Evolutionary conservation across 352 stramenopile species (phyloP).

Genomic region (Globisporangium recalcitrans): DNA sequence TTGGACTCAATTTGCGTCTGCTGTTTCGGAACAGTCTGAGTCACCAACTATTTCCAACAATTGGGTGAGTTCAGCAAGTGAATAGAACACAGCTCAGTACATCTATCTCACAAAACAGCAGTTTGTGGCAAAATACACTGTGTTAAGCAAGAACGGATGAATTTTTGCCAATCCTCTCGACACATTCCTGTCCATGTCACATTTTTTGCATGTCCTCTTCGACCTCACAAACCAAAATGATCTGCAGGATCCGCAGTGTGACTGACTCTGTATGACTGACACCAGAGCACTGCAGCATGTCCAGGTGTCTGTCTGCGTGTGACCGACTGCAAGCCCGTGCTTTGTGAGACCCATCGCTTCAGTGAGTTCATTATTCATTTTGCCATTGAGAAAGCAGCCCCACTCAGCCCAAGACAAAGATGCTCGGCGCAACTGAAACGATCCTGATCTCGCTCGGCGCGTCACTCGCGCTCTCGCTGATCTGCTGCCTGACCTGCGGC

Average conservation of each 20-base stretch:
- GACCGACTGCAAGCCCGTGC: not conserved
- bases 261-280: not conserved
- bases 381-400: not conserved
- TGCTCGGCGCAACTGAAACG: constrained; percentile 7
- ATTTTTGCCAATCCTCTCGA: not conserved
- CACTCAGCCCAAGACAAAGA: not conserved
- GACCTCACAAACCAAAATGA: not conserved
- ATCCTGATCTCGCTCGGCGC: constrained; percentile 3
- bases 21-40: not conserved
- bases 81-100: not conserved
- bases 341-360: too few species aligned
- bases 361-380: not conserved
- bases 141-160: not conserved
- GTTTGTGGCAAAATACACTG: not conserved
- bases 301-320: not conserved
- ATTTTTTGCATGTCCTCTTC: not conserved
- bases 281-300: not conserved
- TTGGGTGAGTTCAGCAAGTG: not conserved
- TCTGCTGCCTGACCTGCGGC: constrained; percentile 1
- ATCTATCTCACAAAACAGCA: not conserved
- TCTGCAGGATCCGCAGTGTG: not conserved
- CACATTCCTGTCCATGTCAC: not conserved
- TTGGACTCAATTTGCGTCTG: not conserved
- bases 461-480: not conserved
- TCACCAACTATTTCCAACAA: too few species aligned